Conservation (phyloP, 2,329 filamentous ascomycete species). For the Aspergillus brasiliensis region DNA sequence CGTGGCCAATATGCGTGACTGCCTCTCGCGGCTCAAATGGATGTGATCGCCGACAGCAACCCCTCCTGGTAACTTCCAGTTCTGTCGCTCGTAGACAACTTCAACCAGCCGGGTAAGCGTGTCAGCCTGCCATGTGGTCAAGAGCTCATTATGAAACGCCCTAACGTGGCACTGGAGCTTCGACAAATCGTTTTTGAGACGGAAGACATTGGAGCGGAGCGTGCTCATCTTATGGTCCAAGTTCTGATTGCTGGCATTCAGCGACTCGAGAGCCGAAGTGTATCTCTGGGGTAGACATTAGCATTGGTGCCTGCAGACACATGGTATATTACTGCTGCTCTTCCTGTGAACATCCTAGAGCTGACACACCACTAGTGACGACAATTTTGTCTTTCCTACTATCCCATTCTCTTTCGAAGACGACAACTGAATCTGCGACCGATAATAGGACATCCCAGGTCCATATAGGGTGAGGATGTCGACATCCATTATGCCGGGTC, state of each 20-base stretch:
- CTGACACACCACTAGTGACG: conserved; percentile 19
- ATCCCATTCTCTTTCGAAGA: not conserved
- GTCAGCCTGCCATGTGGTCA: conserved; percentile 39
- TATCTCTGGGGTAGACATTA: conserved; percentile 19
- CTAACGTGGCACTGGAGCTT: conserved; percentile 30
- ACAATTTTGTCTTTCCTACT: not conserved
- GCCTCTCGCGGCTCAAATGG: conserved; percentile 19
- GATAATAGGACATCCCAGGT: conserved; percentile 28
- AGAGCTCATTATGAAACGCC: conserved; percentile 27
- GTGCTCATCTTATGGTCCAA: conserved; percentile 28
- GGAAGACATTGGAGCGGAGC: conserved; percentile 21
- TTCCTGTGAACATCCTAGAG: not conserved
- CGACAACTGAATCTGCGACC: conserved; percentile 6
- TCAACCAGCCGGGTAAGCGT: conserved; percentile 40
- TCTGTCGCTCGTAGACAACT: conserved; percentile 27
- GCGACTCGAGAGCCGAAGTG: conserved; percentile 20
- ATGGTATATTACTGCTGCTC: not conserved
- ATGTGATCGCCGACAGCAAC: conserved; percentile 21
- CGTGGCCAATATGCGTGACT: conserved; percentile 27
- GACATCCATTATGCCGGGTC: conserved; percentile 16
- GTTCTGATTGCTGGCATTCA: conserved; percentile 29
- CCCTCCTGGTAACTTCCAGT: conserved; percentile 25
- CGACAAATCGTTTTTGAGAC: conserved; percentile 29
- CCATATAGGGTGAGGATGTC: conserved; percentile 20
- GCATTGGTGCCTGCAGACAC: not conserved